Base-by-base conservation (phyloP, 2,329 filamentous ascomycete species). In the Acrodontium crateriforme region DNA sequence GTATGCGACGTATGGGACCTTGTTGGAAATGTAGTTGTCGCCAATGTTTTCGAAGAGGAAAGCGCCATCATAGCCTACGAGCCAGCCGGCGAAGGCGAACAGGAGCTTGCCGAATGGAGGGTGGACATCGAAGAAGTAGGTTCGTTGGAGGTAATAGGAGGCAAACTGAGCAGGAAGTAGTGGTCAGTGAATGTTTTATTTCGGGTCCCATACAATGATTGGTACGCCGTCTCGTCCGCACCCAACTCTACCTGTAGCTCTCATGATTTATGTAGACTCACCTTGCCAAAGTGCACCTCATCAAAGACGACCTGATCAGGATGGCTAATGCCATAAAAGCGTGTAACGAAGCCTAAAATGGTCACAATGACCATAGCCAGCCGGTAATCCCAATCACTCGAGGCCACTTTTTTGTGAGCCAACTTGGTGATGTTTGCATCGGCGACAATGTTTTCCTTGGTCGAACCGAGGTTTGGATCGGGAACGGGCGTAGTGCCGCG, bases 1-100 rank as follows among this genome's bases (percentile, higher is more conserved):
- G 62, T 91, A 93, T 37, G 89, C 85, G 38, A 98, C 80, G 56
- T 98, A 98, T 19, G 89, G 89, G 22, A 98, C 85, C 53, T 91
- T 89, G 67, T 98, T 94, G 35, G 76, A 71, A 47, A 95, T 81
- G 65, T 98, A 98, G 11, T 87, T 95, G 55, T 95, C 89, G 50
- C 89, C 89, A 55, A 98, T 98, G 63, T 95, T 98, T 46, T 98
- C 89, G 59, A 98, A 98, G 52, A 93, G 74, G 62, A 95, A 98
- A 52, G 85, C 76, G 44, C 89, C 89, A 61, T 95, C 82, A 56
- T 92, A 98, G 49, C 89, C 89, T 29, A 95, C 81, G 30, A 95
- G 70, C 89, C 89, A 98, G 54, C 89, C 89, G 61, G 93, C 84
- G 40, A 94, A 73, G 43, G 85, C 89, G 53, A 95, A 95, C 27